These are phyloP conservation scores for Dictyophora rubrovolvata DNA, from an alignment of 768 basidiomycete species.

Conservation along the genomic window DNA sequence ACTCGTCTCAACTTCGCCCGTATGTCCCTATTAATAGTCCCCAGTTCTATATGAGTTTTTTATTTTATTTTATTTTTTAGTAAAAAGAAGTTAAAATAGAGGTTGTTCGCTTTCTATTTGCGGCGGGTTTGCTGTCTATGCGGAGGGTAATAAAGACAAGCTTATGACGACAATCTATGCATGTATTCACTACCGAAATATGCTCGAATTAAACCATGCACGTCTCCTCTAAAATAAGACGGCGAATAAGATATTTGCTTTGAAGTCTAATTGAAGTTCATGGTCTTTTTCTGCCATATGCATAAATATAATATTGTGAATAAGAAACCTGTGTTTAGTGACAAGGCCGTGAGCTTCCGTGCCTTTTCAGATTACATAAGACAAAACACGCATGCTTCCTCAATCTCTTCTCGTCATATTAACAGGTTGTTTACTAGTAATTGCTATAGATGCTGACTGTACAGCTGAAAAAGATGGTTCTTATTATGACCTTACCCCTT, in stretches of 20 bases:
- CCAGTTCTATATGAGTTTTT: constrained; percentile 3
- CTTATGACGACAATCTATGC: neutral
- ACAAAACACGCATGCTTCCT: neutral
- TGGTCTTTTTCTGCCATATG: too few species aligned
- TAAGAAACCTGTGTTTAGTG: neutral
- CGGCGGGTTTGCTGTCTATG: neutral
- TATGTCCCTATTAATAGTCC: constrained; percentile 33
- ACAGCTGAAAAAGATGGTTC: constrained; percentile 45
- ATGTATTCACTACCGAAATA: constrained; percentile 1
- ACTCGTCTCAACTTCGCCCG: constrained; percentile 87
- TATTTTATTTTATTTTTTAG: constrained; percentile 34
- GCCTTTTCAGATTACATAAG: constrained; percentile 1
- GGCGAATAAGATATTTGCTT: constrained; percentile 5
- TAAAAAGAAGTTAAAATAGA: constrained; percentile 96
- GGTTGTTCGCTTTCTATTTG: neutral
- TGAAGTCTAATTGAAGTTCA: too few species aligned
- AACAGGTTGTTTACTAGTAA: constrained; percentile 4
- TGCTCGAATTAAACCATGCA: neutral
- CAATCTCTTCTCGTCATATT: neutral
- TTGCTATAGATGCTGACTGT: constrained; percentile 46
- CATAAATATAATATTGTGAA: too few species aligned
- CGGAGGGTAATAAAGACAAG: neutral
- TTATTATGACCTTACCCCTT: constrained; percentile 57
- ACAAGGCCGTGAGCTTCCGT: neutral
- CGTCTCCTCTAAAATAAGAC: neutral